A percentile compares a stretch with the other conserved stretches of the same genome.
phyloP scores from a whole-genome alignment of 2,329 filamentous ascomycete genomes.

The Fonsecaea monophora region DNA sequence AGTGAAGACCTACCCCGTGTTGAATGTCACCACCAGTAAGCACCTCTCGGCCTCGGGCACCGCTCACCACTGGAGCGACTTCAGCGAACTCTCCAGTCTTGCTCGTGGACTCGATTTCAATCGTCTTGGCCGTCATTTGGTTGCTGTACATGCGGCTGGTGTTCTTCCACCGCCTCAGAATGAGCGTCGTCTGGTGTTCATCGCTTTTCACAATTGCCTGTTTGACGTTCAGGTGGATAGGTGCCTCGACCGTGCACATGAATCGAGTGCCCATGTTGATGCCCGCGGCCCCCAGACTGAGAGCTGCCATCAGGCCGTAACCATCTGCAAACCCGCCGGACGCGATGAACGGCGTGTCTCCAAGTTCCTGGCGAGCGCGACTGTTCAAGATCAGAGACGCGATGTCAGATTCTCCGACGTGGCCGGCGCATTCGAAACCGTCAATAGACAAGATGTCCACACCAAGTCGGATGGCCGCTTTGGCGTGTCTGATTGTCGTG shows the following conservation, averaged over 20 bases:
- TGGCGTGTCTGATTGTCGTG: slow-evolving; percentile 92
- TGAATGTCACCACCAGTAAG: slow-evolving; percentile 94
- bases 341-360: slow-evolving; percentile 84
- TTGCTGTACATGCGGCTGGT: slow-evolving; percentile 89
- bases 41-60: slow-evolving; percentile 87
- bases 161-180: slow-evolving; percentile 91
- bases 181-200: slow-evolving; percentile 88
- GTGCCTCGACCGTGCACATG: slow-evolving; percentile 93
- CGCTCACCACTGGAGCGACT: slow-evolving; percentile 84
- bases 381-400: slow-evolving; percentile 71
- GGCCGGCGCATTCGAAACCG: slow-evolving; percentile 92
- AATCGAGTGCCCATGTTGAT: slow-evolving; percentile 99
- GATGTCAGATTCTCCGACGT: slow-evolving; percentile 61
- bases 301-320: slow-evolving; percentile 85
- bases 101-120: slow-evolving; percentile 83
- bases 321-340: slow-evolving; percentile 96
- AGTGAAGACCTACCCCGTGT: slow-evolving; percentile 67
- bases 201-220: slow-evolving; percentile 84
- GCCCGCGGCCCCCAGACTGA: slow-evolving; percentile 87
- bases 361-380: slow-evolving; percentile 81
- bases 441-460: slow-evolving; percentile 98
- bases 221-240: slow-evolving; percentile 93
- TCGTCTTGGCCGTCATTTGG: slow-evolving; percentile 79
- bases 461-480: slow-evolving; percentile 88
- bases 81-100: slow-evolving; percentile 86